Percentiles rank a stretch among this genome's conserved stretches.
Evolutionary conservation across 225 moss, liverwort and hornwort genomes (phyloP).

Genomic region (Pseudoscleropodium purum): DNA sequence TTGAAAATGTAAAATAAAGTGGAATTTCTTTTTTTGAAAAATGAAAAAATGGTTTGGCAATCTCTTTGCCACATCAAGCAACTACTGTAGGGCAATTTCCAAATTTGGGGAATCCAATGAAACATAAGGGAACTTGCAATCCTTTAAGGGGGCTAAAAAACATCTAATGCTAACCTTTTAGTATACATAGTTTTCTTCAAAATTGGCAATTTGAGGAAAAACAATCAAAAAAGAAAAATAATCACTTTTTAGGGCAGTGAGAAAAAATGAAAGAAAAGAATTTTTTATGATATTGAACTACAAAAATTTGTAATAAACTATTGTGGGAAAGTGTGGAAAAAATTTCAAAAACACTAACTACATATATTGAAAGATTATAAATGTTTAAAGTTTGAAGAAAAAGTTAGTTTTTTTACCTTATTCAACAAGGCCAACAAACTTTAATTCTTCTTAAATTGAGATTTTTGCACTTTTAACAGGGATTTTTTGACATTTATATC

Average conservation of each 20-base stretch:
- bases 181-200: no score
- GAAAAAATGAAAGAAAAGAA: neutral
- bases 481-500: no score
- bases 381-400: neutral
- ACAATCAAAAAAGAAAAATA: neutral
- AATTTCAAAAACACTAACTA: fast-evolving
- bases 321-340: neutral
- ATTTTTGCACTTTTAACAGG: neutral
- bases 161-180: no score
- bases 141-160: no score
- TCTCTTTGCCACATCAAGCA: no score
- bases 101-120: no score
- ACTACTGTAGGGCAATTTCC: no score
- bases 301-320: neutral
- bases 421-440: neutral
- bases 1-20: no score
- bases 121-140: no score
- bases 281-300: neutral
- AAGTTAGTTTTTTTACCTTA: neutral
- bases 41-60: no score
- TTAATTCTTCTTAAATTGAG: fast-evolving
- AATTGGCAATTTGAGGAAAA: no score
- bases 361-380: neutral
- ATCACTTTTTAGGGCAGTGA: neutral
- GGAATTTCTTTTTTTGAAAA: no score